These are phyloP conservation scores for Corrigiola litoralis DNA, from an alignment of 179 eudicot species.

Conservation along the genomic window DNA sequence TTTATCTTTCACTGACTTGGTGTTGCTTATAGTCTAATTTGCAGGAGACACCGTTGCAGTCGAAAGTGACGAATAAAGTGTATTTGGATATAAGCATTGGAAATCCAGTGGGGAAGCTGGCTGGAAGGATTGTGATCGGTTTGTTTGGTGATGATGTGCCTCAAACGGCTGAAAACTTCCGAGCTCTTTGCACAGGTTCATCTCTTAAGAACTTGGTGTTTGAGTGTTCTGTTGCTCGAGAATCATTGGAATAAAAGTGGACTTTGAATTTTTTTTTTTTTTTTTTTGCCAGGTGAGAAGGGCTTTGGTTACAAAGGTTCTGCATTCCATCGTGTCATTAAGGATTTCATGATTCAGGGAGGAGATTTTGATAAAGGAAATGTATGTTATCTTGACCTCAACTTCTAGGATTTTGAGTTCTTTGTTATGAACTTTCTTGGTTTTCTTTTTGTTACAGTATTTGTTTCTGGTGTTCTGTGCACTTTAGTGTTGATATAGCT, in stretches of 20 bases:
- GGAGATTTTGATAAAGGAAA: conserved; percentile 97
- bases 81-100: conserved; percentile 87
- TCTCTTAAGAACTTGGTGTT: background rate
- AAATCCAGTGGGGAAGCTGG: conserved; percentile 79
- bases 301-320: conserved; percentile 93
- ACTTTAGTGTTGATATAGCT: no score
- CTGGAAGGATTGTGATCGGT: conserved; percentile 88
- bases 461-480: background rate
- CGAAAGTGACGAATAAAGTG: conserved; percentile 78
- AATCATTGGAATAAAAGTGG: background rate
- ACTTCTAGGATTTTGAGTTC: conserved; percentile 5
- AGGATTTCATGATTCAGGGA: conserved; percentile 95
- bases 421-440: background rate
- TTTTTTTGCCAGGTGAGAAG: conserved; percentile 59
- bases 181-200: conserved; percentile 97
- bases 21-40: background rate
- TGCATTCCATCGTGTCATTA: conserved; percentile 85
- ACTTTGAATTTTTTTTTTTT: conserved; percentile 3
- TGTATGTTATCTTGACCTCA: conserved; percentile 37
- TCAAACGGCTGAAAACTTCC: conserved; percentile 83
- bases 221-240: background rate
- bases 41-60: conserved; percentile 56
- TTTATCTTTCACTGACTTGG: background rate
- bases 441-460: no score
- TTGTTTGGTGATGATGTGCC: conserved; percentile 93